These are phyloP conservation scores for Ceraceosorus guamensis DNA, from an alignment of 1,284 basidiomycete genomes.

Conservation along the genomic window DNA sequence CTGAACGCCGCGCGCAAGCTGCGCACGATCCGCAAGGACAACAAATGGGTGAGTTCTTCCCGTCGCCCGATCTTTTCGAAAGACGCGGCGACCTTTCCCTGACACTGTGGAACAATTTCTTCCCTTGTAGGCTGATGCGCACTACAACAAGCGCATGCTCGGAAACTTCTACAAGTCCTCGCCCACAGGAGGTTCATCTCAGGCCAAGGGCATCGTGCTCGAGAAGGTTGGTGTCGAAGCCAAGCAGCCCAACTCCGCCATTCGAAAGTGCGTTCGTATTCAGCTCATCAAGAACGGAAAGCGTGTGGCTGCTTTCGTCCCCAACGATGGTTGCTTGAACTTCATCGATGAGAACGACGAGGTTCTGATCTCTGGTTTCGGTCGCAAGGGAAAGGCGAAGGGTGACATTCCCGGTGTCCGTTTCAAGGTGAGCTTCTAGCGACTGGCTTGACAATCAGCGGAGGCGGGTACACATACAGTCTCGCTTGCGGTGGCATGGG, in stretches of 20 bases:
- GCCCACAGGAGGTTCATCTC: conserved; percentile 96
- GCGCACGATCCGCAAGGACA: conserved; percentile 83
- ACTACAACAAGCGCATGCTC: conserved; percentile 98
- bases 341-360: conserved; percentile 97
- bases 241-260: conserved; percentile 84
- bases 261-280: conserved; percentile 97
- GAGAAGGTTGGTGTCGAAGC: conserved; percentile 87
- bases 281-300: conserved; percentile 99
- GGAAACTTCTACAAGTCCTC: conserved; percentile 99
- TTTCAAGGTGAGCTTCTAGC: conserved; percentile 64
- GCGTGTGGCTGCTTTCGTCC: conserved; percentile 59
- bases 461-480: too few species aligned
- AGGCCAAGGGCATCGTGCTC: conserved; percentile 99
- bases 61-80: background rate
- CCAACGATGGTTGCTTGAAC: conserved; percentile 97
- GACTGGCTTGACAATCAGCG: too few species aligned
- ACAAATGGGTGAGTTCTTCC: conserved; percentile 66
- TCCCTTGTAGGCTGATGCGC: conserved; percentile 76
- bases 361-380: conserved; percentile 99
- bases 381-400: conserved; percentile 98
- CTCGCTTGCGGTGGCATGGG: too few species aligned
- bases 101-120: background rate
- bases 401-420: conserved; percentile 83
- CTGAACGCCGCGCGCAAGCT: conserved; percentile 99
- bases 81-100: background rate